Evolutionary conservation across 2,329 filamentous ascomycete species (phyloP).

Genomic region (Trichoderma sp.): DNA sequence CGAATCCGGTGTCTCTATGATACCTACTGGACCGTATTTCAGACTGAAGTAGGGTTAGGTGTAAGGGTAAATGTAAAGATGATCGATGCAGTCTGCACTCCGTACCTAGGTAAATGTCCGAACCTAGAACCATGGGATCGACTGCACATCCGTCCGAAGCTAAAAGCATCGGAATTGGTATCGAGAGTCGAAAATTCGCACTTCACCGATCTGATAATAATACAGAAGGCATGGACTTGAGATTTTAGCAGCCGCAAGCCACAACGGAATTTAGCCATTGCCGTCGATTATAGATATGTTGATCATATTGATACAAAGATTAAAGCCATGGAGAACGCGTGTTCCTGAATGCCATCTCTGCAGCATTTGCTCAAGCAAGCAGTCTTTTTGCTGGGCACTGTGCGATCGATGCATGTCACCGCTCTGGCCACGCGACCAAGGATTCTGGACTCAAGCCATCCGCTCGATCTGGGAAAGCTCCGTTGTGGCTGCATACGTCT

Average conservation of each 20-base stretch:
- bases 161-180: neutral
- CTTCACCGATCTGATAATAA: neutral
- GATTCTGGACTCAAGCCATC: neutral
- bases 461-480: neutral
- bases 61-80: neutral
- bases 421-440: neutral
- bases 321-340: neutral
- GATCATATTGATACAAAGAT: no score
- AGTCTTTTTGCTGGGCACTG: neutral
- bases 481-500: neutral
- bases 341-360: neutral
- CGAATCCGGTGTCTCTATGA: neutral
- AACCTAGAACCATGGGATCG: neutral
- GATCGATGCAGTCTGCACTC: neutral
- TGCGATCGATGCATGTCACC: slow-evolving; percentile 1
- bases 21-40: neutral
- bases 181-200: neutral
- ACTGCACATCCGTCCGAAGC: neutral
- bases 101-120: neutral
- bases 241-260: neutral
- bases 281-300: neutral
- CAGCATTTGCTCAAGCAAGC: neutral
- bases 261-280: neutral
- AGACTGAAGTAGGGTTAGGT: neutral
- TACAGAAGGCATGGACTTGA: neutral